Percentiles rank a stretch among this genome's conserved stretches.
Evolutionary conservation across 768 basidiomycete genomes (phyloP).

Genomic region (Rhodotorula graminis): DNA sequence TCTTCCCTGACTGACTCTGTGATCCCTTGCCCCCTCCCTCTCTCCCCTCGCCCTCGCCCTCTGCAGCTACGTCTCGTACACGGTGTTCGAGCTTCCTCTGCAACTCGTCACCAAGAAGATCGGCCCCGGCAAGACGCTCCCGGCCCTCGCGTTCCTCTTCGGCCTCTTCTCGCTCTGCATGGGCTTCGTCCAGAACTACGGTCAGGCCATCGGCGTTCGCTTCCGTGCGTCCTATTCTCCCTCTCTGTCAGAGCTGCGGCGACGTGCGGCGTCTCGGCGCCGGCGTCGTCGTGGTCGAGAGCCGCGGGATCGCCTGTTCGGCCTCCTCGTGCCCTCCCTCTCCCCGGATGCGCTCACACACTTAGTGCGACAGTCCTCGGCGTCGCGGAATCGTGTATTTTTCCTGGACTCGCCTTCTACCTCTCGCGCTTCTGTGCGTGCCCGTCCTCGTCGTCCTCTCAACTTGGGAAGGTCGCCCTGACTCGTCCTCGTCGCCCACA

Average conservation of each 20-base stretch:
- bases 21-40: too few relatives aligned
- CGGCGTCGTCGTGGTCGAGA: too few relatives aligned
- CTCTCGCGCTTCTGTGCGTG: constrained; percentile 8
- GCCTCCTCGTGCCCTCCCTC: too few relatives aligned
- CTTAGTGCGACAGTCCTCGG: constrained; percentile 3
- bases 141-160: constrained; percentile 17
- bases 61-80: constrained; percentile 14
- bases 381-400: constrained; percentile 21
- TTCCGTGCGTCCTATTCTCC: constrained; percentile 17
- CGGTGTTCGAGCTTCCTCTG: not conserved
- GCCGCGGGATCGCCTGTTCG: too few relatives aligned
- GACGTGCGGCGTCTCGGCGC: too few relatives aligned
- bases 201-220: constrained; percentile 16
- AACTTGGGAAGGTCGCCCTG: too few relatives aligned
- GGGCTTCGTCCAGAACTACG: constrained; percentile 29
- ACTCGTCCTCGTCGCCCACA: not conserved
- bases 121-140: constrained; percentile 20
- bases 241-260: too few relatives aligned
- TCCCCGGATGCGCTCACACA: too few relatives aligned
- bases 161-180: constrained; percentile 28
- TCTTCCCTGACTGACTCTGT: too few relatives aligned
- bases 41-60: not conserved
- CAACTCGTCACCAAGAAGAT: constrained; percentile 7
- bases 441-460: too few relatives aligned
- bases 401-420: constrained; percentile 30